Base-by-base conservation (phyloP, 2,329 filamentous ascomycete genomes). In the Verticillium longisporum region DNA sequence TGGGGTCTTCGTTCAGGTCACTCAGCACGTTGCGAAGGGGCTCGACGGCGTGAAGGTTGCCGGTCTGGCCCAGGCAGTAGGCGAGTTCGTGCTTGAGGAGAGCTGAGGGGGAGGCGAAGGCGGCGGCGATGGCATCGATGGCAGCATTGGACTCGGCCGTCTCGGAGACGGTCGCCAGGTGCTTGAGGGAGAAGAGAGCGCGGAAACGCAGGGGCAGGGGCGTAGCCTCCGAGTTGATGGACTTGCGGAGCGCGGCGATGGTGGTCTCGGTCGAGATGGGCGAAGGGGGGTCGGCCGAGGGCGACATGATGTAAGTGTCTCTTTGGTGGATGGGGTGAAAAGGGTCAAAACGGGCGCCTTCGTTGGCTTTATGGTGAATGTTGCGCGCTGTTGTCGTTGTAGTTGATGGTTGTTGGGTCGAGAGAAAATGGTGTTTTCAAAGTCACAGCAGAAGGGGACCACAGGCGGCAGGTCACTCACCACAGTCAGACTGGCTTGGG, bases 141-240 rank as follows among this genome's bases (percentile, higher is more conserved):
- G 86, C 85, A 10, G 79, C 80, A 36, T 79, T 75, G 36, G 76
- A 72, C 67, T 88, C 86, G 18, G 89, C 84, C 53, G 87, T 86
- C 7, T 87, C 78, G 18, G 78, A 75, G 66, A 88, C 84, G 62
- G 85, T 88, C 56, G 95, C 94, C 63, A 98, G 80, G 74, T 98
- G 91, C 80, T 99, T 99, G 63, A 99, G 87, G 18, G 94, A 97
- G 80, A 99, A 99, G 68, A 99, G 90, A 54, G 95, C 94, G 69
- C 95, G 92, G 78, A 98, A 99, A 65, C 95, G 92, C 65, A 91
- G 83, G 50, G 93, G 89, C 60, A 99, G 89, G 55, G 93, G 87
- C 64, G 90, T 89, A 14, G 83, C 78, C 78, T 98, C 95, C 57
- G 90, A 89, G 69, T 84, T 88, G 63, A 99, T 86, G 62, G 88